Evolutionary conservation across 1,139 yeast genomes (phyloP).

Genomic region (Ogataea hybrid): DNA sequence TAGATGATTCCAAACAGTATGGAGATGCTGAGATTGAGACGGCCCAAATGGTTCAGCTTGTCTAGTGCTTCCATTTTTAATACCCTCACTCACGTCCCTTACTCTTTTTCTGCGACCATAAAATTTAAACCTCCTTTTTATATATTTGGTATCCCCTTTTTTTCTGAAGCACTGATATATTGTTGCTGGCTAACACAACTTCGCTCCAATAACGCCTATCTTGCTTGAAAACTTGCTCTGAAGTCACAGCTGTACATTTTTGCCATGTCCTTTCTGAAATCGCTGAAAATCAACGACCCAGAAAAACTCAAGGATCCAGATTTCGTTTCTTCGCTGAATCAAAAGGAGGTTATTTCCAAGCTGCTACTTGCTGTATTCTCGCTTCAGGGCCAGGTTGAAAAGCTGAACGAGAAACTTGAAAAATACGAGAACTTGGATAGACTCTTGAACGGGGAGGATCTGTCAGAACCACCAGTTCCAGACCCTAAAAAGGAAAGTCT

Average conservation of each 20-base stretch:
- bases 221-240: not conserved
- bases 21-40: no score
- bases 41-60: no score
- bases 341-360: slow-evolving; percentile 21
- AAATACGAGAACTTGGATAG: slow-evolving; percentile 20
- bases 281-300: slow-evolving; percentile 20
- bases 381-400: slow-evolving; percentile 19
- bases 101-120: slow-evolving; percentile 3
- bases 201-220: not conserved
- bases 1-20: no score
- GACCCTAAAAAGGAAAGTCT: slow-evolving; percentile 7
- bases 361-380: slow-evolving; percentile 18
- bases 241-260: not conserved
- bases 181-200: not conserved
- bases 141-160: slow-evolving; percentile 10
- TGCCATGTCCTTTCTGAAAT: slow-evolving; percentile 18
- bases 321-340: slow-evolving; percentile 17
- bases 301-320: slow-evolving; percentile 18
- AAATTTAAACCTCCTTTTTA: slow-evolving; percentile 9
- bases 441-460: slow-evolving; percentile 19
- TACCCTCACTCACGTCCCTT: not conserved
- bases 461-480: slow-evolving; percentile 1
- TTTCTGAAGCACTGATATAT: not conserved
- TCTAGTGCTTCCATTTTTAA: no score
- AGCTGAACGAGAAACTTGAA: slow-evolving; percentile 16